Evolutionary conservation across 1,284 basidiomycete species (phyloP).

Genomic region (Trametes versicolor): DNA sequence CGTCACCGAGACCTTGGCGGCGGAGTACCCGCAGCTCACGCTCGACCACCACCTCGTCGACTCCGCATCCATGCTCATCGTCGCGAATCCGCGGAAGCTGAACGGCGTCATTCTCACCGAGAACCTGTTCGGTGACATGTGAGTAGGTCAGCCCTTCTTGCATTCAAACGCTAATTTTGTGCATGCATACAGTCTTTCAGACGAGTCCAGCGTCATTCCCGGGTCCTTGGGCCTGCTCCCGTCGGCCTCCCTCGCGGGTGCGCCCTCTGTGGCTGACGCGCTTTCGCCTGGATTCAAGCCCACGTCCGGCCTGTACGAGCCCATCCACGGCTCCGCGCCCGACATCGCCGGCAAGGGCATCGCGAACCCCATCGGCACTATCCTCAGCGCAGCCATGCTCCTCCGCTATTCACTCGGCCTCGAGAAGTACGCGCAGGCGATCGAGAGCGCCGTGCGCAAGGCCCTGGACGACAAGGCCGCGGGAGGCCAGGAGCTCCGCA

Average conservation of each 20-base stretch:
- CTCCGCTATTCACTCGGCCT: slow-evolving; percentile 94
- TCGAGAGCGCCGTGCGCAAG: slow-evolving; percentile 91
- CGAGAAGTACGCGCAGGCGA: slow-evolving; percentile 82
- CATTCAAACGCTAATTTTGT: slow-evolving; percentile 12
- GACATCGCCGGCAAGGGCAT: slow-evolving; percentile 96
- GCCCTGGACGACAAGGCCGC: slow-evolving; percentile 80
- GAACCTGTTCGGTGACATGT: slow-evolving; percentile 98
- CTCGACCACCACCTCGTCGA: slow-evolving; percentile 95
- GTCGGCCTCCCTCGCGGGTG: slow-evolving; percentile 94
- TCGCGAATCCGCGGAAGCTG: slow-evolving; percentile 90
- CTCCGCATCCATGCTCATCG: slow-evolving; percentile 97
- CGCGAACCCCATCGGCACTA: slow-evolving; percentile 97
- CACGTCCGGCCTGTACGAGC: slow-evolving; percentile 92
- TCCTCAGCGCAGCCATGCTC: slow-evolving; percentile 95
- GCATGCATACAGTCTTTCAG: slow-evolving; percentile 77
- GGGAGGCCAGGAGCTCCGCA: slow-evolving; percentile 86
- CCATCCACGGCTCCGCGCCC: slow-evolving; percentile 95
- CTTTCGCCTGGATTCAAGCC: slow-evolving; percentile 75
- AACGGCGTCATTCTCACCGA: slow-evolving; percentile 97
- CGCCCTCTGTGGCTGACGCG: slow-evolving; percentile 74
- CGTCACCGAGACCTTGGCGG: slow-evolving; percentile 83
- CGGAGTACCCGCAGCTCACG: slow-evolving; percentile 88
- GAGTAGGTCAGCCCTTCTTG: slow-evolving; percentile 45
- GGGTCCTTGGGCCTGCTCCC: slow-evolving; percentile 97
- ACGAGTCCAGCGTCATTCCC: slow-evolving; percentile 97